Evolutionary conservation across 352 stramenopile species (phyloP).

Genomic region (Globisporangium cederbergense): DNA sequence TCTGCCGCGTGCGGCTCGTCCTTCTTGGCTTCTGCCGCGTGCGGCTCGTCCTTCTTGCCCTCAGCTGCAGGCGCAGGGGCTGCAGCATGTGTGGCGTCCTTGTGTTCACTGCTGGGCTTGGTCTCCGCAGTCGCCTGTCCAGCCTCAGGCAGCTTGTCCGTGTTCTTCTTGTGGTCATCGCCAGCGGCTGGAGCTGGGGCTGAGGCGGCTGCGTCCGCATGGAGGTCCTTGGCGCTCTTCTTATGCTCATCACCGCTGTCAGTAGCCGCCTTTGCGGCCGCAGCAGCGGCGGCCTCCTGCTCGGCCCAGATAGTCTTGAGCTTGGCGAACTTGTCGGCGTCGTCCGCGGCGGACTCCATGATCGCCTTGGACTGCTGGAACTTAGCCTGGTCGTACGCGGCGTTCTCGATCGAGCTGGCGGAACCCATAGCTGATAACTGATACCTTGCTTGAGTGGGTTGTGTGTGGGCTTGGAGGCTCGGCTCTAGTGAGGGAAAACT

Average conservation of each 20-base stretch:
- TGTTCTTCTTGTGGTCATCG: background rate
- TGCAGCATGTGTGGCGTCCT: background rate
- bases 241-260: slow-evolving; percentile 22
- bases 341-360: slow-evolving; percentile 55
- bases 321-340: slow-evolving; percentile 69
- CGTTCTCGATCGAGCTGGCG: slow-evolving; percentile 49
- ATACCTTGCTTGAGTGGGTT: background rate
- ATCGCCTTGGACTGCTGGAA: slow-evolving; percentile 67
- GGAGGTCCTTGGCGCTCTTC: slow-evolving; percentile 37
- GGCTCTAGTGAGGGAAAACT: background rate
- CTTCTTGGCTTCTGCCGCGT: slow-evolving; percentile 1
- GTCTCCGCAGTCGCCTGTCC: background rate
- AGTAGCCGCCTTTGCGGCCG: background rate
- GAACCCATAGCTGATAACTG: slow-evolving; percentile 36
- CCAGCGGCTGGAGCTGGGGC: slow-evolving; percentile 5
- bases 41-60: background rate
- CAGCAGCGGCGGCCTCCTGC: slow-evolving; percentile 11
- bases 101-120: background rate
- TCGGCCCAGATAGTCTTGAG: slow-evolving; percentile 64
- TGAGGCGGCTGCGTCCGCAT: slow-evolving; percentile 1
- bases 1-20: background rate
- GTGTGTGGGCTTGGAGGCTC: background rate
- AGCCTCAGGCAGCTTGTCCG: background rate
- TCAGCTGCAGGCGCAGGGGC: slow-evolving; percentile 12
- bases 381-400: slow-evolving; percentile 56